Conservation (phyloP, 2,329 filamentous ascomycete genomes). For the Alternaria sp. region DNA sequence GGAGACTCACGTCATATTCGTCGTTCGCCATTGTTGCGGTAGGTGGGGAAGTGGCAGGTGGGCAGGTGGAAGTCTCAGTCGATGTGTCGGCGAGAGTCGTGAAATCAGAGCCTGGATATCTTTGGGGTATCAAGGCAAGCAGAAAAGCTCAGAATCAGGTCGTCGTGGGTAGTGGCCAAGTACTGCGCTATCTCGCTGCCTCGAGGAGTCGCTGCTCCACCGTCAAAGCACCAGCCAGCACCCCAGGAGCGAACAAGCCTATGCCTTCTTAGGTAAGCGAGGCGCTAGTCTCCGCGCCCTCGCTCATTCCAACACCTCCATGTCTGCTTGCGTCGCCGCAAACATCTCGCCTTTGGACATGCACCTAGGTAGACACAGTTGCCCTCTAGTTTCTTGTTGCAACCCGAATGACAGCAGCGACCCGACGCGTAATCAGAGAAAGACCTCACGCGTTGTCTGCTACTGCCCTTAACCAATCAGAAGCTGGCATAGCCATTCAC, state of each 20-base stretch:
- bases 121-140: constrained; percentile 5
- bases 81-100: background rate
- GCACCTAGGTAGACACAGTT: background rate
- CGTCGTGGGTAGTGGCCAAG: constrained; percentile 19
- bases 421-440: background rate
- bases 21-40: constrained; percentile 87
- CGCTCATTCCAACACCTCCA: background rate
- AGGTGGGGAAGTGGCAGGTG: constrained; percentile 31
- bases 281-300: constrained; percentile 10
- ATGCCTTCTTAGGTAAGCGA: constrained; percentile 16
- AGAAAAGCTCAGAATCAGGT: constrained; percentile 1
- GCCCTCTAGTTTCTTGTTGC: background rate
- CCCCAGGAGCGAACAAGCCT: constrained; percentile 13
- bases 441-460: background rate
- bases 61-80: constrained; percentile 5
- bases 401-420: background rate
- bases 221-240: constrained; percentile 16
- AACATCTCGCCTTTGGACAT: background rate
- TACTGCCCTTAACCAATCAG: constrained; percentile 22
- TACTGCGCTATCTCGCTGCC: constrained; percentile 19
- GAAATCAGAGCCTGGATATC: background rate
- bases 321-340: constrained; percentile 1
- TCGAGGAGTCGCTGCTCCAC: constrained; percentile 19
- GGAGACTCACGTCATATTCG: constrained; percentile 92
- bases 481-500: constrained; percentile 1